Conservation (phyloP, 345 rosid genomes). For the Lagerstroemia speciosa region DNA sequence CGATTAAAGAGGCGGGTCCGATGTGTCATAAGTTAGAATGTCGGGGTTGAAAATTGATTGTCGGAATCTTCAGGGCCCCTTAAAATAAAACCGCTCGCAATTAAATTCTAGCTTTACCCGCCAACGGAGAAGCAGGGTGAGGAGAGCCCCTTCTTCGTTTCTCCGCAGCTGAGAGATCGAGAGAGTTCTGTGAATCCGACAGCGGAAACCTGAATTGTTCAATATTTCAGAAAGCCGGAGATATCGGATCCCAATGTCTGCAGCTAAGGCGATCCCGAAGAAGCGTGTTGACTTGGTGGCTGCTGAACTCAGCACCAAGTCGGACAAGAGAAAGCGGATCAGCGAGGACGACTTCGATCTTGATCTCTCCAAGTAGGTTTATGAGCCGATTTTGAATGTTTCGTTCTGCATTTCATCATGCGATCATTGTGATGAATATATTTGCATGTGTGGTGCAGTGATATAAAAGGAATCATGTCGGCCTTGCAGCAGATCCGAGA, state of each 20-base stretch:
- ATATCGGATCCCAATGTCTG: background rate
- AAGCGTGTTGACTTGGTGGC: background rate
- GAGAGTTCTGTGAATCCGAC: background rate
- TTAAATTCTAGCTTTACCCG: background rate
- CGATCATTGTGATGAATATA: conserved; percentile 2
- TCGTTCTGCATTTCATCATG: background rate
- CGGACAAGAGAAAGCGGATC: background rate
- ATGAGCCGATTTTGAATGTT: background rate
- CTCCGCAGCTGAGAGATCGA: background rate
- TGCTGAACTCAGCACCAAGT: background rate
- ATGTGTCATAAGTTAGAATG: too few relatives aligned
- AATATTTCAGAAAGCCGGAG: background rate
- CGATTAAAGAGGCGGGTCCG: too few relatives aligned
- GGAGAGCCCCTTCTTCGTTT: background rate
- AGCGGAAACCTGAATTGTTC: background rate
- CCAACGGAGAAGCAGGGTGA: background rate
- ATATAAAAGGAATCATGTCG: conserved; percentile 69
- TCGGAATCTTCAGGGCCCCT: background rate
- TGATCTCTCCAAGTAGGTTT: background rate
- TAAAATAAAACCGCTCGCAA: background rate
- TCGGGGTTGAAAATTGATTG: too few relatives aligned
- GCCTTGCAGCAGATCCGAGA: conserved; percentile 70
- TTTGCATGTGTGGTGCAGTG: conserved; percentile 39
- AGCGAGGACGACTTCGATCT: background rate
- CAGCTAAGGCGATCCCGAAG: background rate